Evolutionary conservation across 2,329 filamentous ascomycete genomes (phyloP), one percentile per base, ranked within the genome.

Genomic region (Diaporthe humulicola): DNA sequence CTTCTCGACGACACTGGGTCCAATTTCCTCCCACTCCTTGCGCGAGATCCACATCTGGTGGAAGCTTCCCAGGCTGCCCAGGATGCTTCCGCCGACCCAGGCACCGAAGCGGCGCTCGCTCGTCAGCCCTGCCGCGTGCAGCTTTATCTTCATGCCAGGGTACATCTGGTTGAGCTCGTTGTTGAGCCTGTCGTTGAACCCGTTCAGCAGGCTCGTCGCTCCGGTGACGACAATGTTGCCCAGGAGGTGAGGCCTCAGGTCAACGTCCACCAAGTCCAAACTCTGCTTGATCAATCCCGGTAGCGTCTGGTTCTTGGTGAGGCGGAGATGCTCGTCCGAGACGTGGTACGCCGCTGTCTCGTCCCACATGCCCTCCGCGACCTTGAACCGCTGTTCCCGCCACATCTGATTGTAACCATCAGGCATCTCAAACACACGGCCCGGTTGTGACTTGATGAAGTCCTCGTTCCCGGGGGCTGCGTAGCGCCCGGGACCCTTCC

Each of bases 1-100:
- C 90, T 98, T 98, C 88, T 98, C 96, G 58, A 98, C 94, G 79
- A 98, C 96, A 77, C 91, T 91, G 8, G 92, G 88, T 2, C 97
- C 97, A 83, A 98, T 96, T 88, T 99, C 97, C 77, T 98, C 95
- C 80, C 98, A 98, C 87, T 99, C 97, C 88, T 98, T 98, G 84
- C 92, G 95, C 33, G 93, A 96, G 79, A 99, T 97, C 97, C 97
- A 99, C 94, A 99, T 96, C 87, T 99, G 97, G 86, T 99, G 97
- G 86, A 99, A 99, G 19, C 96, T 98, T 14, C 97, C 97, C 85
- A 99, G 85, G 84, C 96, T 98, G 9, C 95, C 96, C 78, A 99
- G 87, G 79, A 99, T 98, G 85, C 95, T 98, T 60, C 97, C 97
- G 61, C 97, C 97, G 78, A 99, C 95, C 96, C 97, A 99, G 67